Evolutionary conservation across 495 filamentous ascomycete genomes (phyloP), one percentile per base, ranked within the genome.

Genomic region (Daldinia childiae): DNA sequence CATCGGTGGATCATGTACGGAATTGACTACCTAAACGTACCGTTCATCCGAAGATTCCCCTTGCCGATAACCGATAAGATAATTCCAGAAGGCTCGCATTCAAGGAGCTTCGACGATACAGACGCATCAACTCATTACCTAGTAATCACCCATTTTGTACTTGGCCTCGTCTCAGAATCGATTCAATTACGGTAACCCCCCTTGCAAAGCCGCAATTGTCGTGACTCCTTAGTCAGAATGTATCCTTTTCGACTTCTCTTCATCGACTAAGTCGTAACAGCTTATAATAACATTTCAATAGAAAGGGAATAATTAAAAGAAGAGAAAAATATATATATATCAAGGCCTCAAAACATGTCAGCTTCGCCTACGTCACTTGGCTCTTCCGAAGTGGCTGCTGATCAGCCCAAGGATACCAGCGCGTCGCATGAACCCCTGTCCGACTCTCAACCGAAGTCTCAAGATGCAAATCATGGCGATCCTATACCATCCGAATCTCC

Each of bases 141-240:
- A 56, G 58, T 64, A 63, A 66, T 70, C 26, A 45, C 58, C 34
- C 27, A 57, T 66, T 66, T 66, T 56, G 58, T 67, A 70, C 71
- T 63, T 66, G 71, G 71, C 50, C 36, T 64, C 67, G 71, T 74
- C 71, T 74, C 71, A 74, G 71, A 70, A 66, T 74, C 66, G 32
- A 48, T 60, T 70, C 58, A 66, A 62, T 74, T 64, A 52, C 58
- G 71, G 71, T 67, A 67, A 59, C 45, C 62, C 66, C 62, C 51
- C 60, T 59, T 34, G 64, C 38, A 63, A 70, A 62, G 39, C 57
- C 63, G 56, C 19, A 66, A 51, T 63, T 57, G 43, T 56, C 66
- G 66, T 61, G 61, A 66, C 56, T 61, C 29, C 30, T 54, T 48
- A 69, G 71, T 59, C 71, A 74, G 66, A 65, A 74, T 74, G 71